phyloP scores from a whole-genome alignment of 2,329 filamentous ascomycete genomes.

The Parastagonospora nodorum region DNA sequence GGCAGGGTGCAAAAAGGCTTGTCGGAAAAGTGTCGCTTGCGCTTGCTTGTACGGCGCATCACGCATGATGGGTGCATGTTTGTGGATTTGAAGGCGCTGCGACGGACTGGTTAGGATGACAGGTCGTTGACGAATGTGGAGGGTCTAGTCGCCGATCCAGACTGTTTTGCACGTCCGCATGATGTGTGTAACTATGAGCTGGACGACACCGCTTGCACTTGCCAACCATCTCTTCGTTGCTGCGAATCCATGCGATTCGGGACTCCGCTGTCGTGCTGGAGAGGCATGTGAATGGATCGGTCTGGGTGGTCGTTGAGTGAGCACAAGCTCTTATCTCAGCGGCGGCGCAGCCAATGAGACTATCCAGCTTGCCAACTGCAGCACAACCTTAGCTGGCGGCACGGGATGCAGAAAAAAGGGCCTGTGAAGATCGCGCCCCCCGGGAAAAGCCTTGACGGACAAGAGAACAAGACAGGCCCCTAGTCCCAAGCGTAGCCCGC shows the following conservation, averaged over 20 bases:
- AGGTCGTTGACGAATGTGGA: no score
- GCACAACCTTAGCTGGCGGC: slow-evolving; percentile 1
- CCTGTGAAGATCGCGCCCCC: slow-evolving; percentile 21
- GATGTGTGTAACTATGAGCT: slow-evolving; percentile 6
- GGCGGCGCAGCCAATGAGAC: slow-evolving; percentile 12
- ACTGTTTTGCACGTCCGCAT: not conserved
- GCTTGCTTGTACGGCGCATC: slow-evolving; percentile 2
- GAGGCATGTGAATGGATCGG: slow-evolving; percentile 10
- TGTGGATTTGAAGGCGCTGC: no score
- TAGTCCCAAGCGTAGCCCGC: not conserved
- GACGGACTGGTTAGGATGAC: no score
- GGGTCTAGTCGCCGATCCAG: no score
- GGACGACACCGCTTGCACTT: not conserved
- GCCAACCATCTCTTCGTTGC: not conserved
- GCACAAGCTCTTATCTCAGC: slow-evolving; percentile 21
- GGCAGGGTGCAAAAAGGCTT: not conserved
- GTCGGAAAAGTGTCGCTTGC: slow-evolving; percentile 9
- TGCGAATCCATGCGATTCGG: slow-evolving; percentile 5
- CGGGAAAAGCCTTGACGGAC: slow-evolving; percentile 4
- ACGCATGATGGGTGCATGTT: not conserved
- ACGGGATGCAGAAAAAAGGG: slow-evolving; percentile 6
- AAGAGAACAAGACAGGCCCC: not conserved
- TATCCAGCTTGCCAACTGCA: slow-evolving; percentile 1
- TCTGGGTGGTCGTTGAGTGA: slow-evolving; percentile 9
- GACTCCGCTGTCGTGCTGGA: not conserved